These are phyloP conservation scores for Chloropicon primus DNA, from an alignment of 139 green algal genomes.

Conservation along the genomic window DNA sequence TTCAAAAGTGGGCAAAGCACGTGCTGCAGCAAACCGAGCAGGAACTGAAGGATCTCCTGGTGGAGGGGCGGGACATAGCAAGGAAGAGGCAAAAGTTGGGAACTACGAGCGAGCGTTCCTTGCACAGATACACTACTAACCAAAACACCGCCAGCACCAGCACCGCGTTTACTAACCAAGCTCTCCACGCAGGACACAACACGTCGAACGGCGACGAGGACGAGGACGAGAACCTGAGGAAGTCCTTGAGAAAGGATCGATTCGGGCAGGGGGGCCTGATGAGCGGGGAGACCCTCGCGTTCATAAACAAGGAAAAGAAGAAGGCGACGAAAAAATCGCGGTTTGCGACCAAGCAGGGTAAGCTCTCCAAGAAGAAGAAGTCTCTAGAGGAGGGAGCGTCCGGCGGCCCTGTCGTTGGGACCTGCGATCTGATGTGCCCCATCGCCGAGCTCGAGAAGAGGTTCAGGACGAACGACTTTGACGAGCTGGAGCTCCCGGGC, in stretches of 20 bases:
- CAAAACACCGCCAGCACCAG: neutral
- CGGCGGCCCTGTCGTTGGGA: constrained; percentile 18
- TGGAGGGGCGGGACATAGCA: neutral
- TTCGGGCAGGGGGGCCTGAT: neutral
- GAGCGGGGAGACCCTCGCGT: neutral
- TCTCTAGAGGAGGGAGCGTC: neutral
- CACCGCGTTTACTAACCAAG: neutral
- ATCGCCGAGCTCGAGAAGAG: constrained; percentile 32
- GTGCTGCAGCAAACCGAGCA: neutral
- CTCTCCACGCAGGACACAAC: neutral
- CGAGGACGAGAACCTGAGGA: neutral
- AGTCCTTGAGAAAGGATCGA: neutral
- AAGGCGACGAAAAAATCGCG: no score
- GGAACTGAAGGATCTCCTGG: neutral
- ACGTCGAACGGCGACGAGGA: neutral
- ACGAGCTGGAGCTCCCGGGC: constrained; percentile 48
- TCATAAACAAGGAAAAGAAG: neutral
- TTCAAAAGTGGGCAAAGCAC: neutral
- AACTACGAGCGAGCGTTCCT: no score
- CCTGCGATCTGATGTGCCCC: constrained; percentile 58
- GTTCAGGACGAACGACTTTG: constrained; percentile 33
- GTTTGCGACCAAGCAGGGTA: no score
- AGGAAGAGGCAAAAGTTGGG: neutral
- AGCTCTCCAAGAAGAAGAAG: neutral
- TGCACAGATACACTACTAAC: no score